phyloP scores from a whole-genome alignment of 2,329 filamentous ascomycete species.

The Fusarium decemcellulare region DNA sequence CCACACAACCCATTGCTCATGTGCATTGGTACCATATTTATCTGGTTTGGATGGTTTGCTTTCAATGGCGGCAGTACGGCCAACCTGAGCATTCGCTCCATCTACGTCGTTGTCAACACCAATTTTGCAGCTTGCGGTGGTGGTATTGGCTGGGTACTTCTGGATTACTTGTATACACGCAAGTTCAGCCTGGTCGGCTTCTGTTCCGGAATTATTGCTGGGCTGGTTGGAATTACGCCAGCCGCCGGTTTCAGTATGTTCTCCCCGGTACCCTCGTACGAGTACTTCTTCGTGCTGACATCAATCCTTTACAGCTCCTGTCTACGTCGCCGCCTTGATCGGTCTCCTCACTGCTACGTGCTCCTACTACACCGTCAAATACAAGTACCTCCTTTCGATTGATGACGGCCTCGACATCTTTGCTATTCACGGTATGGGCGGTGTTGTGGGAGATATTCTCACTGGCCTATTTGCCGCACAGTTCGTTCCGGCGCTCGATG shows the following conservation, averaged over 20 bases:
- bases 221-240: slow-evolving; percentile 71
- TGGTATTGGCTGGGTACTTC: slow-evolving; percentile 65
- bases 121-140: slow-evolving; percentile 70
- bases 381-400: slow-evolving; percentile 66
- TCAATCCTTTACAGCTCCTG: slow-evolving; percentile 53
- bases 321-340: slow-evolving; percentile 65
- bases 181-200: slow-evolving; percentile 46
- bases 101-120: slow-evolving; percentile 71
- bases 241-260: slow-evolving; percentile 63
- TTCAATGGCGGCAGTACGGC: slow-evolving; percentile 67
- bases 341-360: slow-evolving; percentile 64
- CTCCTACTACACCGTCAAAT: slow-evolving; percentile 62
- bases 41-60: slow-evolving; percentile 74
- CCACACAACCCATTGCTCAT: slow-evolving; percentile 75
- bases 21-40: slow-evolving; percentile 74
- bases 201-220: slow-evolving; percentile 68
- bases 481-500: slow-evolving; percentile 66
- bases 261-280: not conserved
- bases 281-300: not conserved
- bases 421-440: slow-evolving; percentile 72
- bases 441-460: slow-evolving; percentile 68
- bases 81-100: slow-evolving; percentile 65
- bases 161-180: slow-evolving; percentile 64
- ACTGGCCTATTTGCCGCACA: slow-evolving; percentile 70
- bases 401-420: slow-evolving; percentile 74